Evolutionary conservation across 768 basidiomycete species (phyloP), one percentile per base, ranked within the genome.

Genomic region (Boletus rubescentipes): DNA sequence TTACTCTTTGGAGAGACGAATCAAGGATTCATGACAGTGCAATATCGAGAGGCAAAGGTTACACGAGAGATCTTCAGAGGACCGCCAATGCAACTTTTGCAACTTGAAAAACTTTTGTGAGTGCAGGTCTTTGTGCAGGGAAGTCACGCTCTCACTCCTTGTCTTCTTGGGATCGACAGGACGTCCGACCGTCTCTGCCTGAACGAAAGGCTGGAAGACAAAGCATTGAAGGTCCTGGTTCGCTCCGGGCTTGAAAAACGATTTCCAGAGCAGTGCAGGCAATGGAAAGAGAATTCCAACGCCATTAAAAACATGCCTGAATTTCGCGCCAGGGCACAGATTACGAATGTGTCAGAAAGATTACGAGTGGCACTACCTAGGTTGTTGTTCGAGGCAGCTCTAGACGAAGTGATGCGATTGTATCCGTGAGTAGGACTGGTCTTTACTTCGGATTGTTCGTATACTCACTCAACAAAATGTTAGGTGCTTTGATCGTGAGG

Each of bases 1-100:
- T 62, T 80, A 0, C 51, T 80, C 18, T 61, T 55, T 31, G 76
- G 78, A 4, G 79, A 80, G 57, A 72, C 72, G 1, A 21, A 50
- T 2, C 77, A 78, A 54, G 79, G 69, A 2, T 73, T 80, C 46
- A 51, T 79, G 60, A 73, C 72, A 0, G 63, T 66, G 7, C 52
- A 60, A n/a, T 62, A 70, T 56, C 49, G 49, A 48, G 46, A 68
- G 4, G 53, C 58, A 5, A 45, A 26, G 34, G 41, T 51, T 18
- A 9, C 7, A 2, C 34, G 31, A 2, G 65, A 71, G 0, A 0
- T 0, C 3, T 51, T 54, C 11, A 53, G 6, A 29, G 15, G 20
- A 9, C 49, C 20, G 2, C 39, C 45, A 5, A 48, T 53, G 12
- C 34, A 46, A 1, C 3, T n/a, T 4, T 10, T 67, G 10, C 56